Evolutionary conservation across 441 rosid genomes (phyloP).

Genomic region (Jatropha podagrica): DNA sequence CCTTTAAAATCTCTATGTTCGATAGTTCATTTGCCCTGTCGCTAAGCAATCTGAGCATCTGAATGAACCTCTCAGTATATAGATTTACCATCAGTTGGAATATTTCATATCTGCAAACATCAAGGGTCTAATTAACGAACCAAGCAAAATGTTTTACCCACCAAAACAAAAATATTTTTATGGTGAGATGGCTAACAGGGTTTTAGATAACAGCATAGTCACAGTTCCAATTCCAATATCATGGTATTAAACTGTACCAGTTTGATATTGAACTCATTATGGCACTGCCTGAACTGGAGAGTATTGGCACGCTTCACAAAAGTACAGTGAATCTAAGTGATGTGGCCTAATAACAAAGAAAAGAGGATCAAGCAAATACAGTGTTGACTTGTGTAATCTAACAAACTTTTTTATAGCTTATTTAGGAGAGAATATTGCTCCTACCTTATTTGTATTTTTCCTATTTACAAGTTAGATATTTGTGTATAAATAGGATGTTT

Average conservation of each 20-base stretch:
- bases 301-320: not conserved
- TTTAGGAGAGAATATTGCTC: no score
- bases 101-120: slow-evolving; percentile 85
- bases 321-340: not conserved
- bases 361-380: not conserved
- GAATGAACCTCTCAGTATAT: slow-evolving; percentile 97
- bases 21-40: slow-evolving; percentile 86
- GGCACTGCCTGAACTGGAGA: not conserved
- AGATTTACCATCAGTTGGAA: slow-evolving; percentile 99
- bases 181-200: not conserved
- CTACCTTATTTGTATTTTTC: no score
- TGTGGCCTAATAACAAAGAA: not conserved
- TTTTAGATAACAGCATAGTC: not conserved
- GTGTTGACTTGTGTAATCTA: no score
- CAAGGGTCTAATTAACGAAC: slow-evolving; percentile 17
- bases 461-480: no score
- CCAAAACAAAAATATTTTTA: not conserved
- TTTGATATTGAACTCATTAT: not conserved
- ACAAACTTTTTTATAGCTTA: no score
- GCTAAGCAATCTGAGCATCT: slow-evolving; percentile 97
- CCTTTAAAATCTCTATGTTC: slow-evolving; percentile 98
- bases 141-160: not conserved
- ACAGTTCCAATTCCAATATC: not conserved
- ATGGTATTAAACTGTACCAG: not conserved
- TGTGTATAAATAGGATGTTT: no score